Evolutionary conservation across 345 rosid species (phyloP).

Genomic region (Gossypium australe): DNA sequence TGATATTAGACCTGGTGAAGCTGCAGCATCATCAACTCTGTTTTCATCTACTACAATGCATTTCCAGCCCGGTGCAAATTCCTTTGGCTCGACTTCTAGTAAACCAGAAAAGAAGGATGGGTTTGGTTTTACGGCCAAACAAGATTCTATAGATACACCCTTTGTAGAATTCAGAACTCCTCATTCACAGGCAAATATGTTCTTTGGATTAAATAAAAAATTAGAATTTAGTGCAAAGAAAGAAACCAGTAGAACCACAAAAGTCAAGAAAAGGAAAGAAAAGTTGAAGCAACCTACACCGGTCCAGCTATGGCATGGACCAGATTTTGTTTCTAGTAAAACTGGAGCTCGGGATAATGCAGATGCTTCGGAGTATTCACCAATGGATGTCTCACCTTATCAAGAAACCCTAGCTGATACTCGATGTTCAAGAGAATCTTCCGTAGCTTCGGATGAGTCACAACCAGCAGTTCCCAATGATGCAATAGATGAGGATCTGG

Average conservation of each 20-base stretch:
- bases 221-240: conserved; percentile 59
- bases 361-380: conserved; percentile 65
- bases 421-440: conserved; percentile 40
- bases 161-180: conserved; percentile 59
- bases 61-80: conserved; percentile 4
- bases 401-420: conserved; percentile 39
- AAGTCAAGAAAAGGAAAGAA: conserved; percentile 54
- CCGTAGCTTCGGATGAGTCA: conserved; percentile 58
- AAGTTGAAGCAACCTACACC: conserved; percentile 51
- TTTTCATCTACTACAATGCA: conserved; percentile 7
- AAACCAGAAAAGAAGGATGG: conserved; percentile 22
- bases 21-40: conserved; percentile 19
- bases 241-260: conserved; percentile 36
- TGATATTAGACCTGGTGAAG: conserved; percentile 1
- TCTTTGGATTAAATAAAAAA: conserved; percentile 40
- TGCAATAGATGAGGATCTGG: conserved; percentile 51
- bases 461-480: conserved; percentile 32
- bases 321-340: conserved; percentile 45
- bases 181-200: conserved; percentile 31
- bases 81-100: conserved; percentile 21
- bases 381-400: conserved; percentile 82
- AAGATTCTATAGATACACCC: conserved; percentile 21
- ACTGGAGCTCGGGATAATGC: conserved; percentile 34
- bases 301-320: conserved; percentile 44
- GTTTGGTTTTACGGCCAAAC: conserved; percentile 28